Evolutionary conservation across 257 asterid species (phyloP).

Genomic region (Sherardia arvensis): DNA sequence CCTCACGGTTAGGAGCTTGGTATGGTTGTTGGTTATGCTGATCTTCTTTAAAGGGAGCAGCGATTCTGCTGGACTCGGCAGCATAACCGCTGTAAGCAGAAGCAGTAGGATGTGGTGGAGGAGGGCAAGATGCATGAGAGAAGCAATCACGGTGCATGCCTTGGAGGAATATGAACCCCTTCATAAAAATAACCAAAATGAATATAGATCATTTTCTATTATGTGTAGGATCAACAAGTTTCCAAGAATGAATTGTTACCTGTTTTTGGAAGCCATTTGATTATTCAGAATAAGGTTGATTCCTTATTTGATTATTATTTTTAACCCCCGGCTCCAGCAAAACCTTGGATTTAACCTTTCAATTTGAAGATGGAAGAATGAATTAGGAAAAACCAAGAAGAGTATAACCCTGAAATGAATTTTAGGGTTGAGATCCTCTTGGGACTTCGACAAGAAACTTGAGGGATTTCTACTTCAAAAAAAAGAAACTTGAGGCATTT

Average conservation of each 20-base stretch:
- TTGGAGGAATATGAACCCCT: background rate
- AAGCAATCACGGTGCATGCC: background rate
- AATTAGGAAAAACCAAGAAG: background rate
- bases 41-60: constrained; percentile 4
- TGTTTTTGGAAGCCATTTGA: constrained; percentile 4
- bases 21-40: constrained; percentile 49
- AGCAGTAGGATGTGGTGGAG: background rate
- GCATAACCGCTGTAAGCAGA: background rate
- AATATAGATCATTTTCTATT: background rate
- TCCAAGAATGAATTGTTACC: too few species aligned
- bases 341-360: background rate
- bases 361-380: background rate
- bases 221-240: too few species aligned
- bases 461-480: background rate
- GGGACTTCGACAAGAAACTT: background rate
- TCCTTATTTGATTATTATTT: background rate
- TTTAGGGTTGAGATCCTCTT: background rate
- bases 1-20: constrained; percentile 44
- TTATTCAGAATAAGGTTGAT: background rate
- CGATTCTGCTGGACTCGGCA: background rate
- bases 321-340: background rate
- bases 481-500: background rate
- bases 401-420: background rate
- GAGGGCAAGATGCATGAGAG: background rate
- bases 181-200: background rate